A percentile compares a stretch with the other conserved stretches of the same genome.
These are phyloP conservation scores for Nepenthes alata DNA, from an alignment of 179 eudicot genomes.

Conservation along the genomic window DNA sequence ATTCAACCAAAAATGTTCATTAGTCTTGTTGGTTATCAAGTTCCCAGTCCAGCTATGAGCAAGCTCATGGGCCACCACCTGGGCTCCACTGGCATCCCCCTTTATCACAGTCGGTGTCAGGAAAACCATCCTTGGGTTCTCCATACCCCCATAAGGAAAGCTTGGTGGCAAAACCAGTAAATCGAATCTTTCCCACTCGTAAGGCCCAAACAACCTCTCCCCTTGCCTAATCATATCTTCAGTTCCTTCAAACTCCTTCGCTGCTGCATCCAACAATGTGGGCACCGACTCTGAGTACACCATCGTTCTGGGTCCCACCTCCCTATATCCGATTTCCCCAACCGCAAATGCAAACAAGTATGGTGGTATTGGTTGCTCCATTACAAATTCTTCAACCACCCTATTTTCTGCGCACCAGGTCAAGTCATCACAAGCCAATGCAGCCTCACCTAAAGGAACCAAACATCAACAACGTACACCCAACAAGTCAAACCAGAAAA, in stretches of 20 bases:
- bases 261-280: slow-evolving; percentile 56
- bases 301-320: slow-evolving; percentile 91
- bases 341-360: slow-evolving; percentile 92
- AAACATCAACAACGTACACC: slow-evolving; percentile 1
- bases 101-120: slow-evolving; percentile 87
- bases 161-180: slow-evolving; percentile 88
- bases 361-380: slow-evolving; percentile 94
- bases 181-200: slow-evolving; percentile 98
- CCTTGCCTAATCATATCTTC: slow-evolving; percentile 92
- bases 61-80: slow-evolving; percentile 95
- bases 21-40: slow-evolving; percentile 80
- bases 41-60: slow-evolving; percentile 99
- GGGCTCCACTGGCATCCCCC: slow-evolving; percentile 90
- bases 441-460: slow-evolving; percentile 36
- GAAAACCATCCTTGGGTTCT: slow-evolving; percentile 94
- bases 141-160: slow-evolving; percentile 97
- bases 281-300: slow-evolving; percentile 68
- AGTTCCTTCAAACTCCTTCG: slow-evolving; percentile 75
- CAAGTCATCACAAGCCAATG: slow-evolving; percentile 50
- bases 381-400: slow-evolving; percentile 80
- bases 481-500: too few species aligned
- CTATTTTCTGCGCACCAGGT: slow-evolving; percentile 80
- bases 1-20: slow-evolving; percentile 93
- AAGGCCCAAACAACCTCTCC: slow-evolving; percentile 74
- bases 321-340: slow-evolving; percentile 65